phyloP scores from a whole-genome alignment of 2,329 filamentous ascomycete species.

The Phialocephala sp. region DNA sequence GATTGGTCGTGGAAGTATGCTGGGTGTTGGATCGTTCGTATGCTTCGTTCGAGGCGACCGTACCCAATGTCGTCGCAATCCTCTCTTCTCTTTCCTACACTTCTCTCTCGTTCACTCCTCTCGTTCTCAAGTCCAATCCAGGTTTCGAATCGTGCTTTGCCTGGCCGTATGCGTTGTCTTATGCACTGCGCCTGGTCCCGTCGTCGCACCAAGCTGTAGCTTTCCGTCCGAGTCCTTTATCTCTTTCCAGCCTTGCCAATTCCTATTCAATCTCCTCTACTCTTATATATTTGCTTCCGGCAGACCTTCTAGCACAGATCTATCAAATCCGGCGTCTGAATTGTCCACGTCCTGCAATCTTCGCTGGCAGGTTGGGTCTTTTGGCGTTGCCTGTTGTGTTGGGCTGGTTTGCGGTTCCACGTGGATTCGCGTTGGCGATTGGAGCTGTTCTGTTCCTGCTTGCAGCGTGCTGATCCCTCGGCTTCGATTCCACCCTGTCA shows the following conservation, averaged over 20 bases:
- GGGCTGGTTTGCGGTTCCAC: background rate
- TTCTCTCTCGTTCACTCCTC: background rate
- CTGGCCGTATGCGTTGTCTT: background rate
- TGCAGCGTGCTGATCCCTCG: background rate
- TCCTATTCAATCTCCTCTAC: background rate
- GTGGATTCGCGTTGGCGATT: constrained; percentile 11
- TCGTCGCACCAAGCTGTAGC: background rate
- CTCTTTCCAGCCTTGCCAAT: background rate
- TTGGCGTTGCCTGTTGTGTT: background rate
- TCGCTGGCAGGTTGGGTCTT: constrained; percentile 4
- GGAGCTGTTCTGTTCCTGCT: background rate
- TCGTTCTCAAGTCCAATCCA: background rate
- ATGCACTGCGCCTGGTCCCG: background rate
- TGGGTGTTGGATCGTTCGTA: background rate
- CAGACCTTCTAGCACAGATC: background rate
- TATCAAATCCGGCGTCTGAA: background rate
- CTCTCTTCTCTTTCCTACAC: background rate
- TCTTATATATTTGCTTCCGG: background rate
- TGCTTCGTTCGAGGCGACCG: background rate
- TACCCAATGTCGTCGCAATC: no score
- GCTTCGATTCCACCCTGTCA: background rate
- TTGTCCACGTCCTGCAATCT: background rate
- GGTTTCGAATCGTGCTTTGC: no score
- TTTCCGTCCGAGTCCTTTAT: background rate
- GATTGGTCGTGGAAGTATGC: background rate